Base-by-base conservation (phyloP, 371 early-diverging fungal genomes). In the Mortierella sp. region DNA sequence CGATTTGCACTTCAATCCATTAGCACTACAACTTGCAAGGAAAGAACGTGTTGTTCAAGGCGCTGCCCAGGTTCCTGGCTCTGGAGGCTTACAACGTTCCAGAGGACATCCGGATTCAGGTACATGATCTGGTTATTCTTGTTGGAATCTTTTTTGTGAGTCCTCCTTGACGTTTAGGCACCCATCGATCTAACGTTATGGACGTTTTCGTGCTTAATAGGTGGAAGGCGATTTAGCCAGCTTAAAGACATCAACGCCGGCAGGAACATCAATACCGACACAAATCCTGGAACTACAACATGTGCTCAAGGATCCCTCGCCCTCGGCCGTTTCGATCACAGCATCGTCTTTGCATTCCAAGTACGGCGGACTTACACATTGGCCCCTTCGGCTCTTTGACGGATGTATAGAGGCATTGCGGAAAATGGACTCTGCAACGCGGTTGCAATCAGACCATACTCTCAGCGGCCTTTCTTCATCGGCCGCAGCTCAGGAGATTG, bases 331-430 rank as follows among this genome's bases (percentile, higher is more conserved):
- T 8, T 89, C 90, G 57, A 81, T 80, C 3, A 74, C 89, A 0
- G 87, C 89, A 8, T 89, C 89, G 24, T 75, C 88, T 0, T 64
- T 91, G 5, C 87, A 89, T 69, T 74, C 81, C n/a, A 89, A 88
- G 0, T 88, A 89, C 46, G 90, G 88, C 16, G 88, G 82, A 21
- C 79, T 86, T 0, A 46, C 87, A 26, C 87, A 84, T 59, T 91
- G 90, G 89, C 87, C 90, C 40, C 75, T 87, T 26, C 64, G 79
- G 0, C 80, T 92, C n/a, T 82, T 92, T 61, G 83, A 89, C 26
- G 80, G 78, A 0, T 87, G 84, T 26, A 79, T 91, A 0, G 88
- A 91, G n/a, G 78, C 89, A 0, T 81, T 91, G 11, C 88, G 81
- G 28, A 81, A 78, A 48, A 50, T 75, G 61, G 76, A 84, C 37